Percentiles rank a stretch among this genome's conserved stretches.
Evolutionary conservation across 345 rosid species (phyloP).

Genomic region (Gossypium herbaceum): DNA sequence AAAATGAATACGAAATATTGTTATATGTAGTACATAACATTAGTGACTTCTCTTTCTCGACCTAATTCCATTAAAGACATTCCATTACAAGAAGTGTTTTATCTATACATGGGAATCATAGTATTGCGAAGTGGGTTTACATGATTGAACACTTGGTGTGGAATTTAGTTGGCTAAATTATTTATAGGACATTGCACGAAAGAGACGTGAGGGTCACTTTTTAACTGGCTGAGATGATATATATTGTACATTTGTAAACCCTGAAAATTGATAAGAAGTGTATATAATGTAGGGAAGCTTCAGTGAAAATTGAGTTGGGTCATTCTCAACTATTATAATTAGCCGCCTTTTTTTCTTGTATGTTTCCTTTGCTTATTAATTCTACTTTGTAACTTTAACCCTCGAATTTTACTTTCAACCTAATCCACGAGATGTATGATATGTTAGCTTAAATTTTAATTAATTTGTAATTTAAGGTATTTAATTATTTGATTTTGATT

Average conservation of each 20-base stretch:
- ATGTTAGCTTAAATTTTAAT: too few relatives aligned
- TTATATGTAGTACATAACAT: too few relatives aligned
- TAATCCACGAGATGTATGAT: too few relatives aligned
- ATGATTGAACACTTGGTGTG: background rate
- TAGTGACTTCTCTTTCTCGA: background rate
- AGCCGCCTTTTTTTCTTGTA: background rate
- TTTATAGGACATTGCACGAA: background rate
- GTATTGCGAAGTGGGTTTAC: background rate
- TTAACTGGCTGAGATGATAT: background rate
- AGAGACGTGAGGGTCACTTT: background rate
- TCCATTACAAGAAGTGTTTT: background rate
- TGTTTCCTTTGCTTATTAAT: background rate
- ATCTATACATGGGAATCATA: background rate
- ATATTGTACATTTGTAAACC: background rate
- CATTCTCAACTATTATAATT: background rate
- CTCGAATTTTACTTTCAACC: too few relatives aligned
- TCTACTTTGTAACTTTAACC: background rate
- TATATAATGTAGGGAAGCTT: background rate
- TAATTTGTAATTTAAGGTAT: too few relatives aligned
- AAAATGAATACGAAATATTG: too few relatives aligned
- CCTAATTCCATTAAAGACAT: background rate
- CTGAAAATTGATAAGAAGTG: background rate
- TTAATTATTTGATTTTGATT: too few relatives aligned
- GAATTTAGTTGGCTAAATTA: background rate
- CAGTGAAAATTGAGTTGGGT: background rate